phyloP scores from a whole-genome alignment of 1,284 basidiomycete genomes.

The Golubevia sp. region DNA sequence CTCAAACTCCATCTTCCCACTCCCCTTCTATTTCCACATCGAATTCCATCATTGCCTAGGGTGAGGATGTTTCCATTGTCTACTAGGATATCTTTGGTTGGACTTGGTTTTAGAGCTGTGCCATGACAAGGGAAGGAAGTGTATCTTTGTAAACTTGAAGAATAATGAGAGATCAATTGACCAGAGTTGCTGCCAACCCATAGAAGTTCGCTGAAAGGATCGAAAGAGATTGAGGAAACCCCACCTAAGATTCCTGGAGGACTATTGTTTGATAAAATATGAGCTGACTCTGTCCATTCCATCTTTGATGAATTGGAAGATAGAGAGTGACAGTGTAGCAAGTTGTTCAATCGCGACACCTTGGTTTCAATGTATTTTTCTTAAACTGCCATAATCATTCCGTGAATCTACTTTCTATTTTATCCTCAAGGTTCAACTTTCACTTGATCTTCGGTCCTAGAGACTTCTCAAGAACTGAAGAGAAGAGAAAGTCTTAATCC shows the following conservation, averaged over 20 bases:
- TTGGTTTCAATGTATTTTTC: no score
- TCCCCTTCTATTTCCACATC: constrained; percentile 62
- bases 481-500: constrained; percentile 94
- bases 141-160: constrained; percentile 70
- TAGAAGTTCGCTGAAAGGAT: constrained; percentile 84
- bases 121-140: constrained; percentile 63
- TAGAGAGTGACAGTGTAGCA: neutral
- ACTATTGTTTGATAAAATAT: constrained; percentile 36
- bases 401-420: no score
- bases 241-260: constrained; percentile 39
- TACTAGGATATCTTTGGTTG: constrained; percentile 49
- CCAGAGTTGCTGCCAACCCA: constrained; percentile 84
- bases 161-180: constrained; percentile 74
- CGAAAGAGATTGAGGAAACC: constrained; percentile 71
- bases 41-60: constrained; percentile 57
- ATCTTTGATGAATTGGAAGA: neutral
- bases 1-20: constrained; percentile 54
- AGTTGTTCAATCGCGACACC: no score
- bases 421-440: no score
- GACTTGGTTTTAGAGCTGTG: constrained; percentile 30
- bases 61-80: constrained; percentile 61
- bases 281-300: constrained; percentile 48
- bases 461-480: no score
- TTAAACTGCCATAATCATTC: no score
- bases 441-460: no score